Base-by-base conservation (phyloP, 1,284 basidiomycete genomes). In the Leccinum cinnamomeum region DNA sequence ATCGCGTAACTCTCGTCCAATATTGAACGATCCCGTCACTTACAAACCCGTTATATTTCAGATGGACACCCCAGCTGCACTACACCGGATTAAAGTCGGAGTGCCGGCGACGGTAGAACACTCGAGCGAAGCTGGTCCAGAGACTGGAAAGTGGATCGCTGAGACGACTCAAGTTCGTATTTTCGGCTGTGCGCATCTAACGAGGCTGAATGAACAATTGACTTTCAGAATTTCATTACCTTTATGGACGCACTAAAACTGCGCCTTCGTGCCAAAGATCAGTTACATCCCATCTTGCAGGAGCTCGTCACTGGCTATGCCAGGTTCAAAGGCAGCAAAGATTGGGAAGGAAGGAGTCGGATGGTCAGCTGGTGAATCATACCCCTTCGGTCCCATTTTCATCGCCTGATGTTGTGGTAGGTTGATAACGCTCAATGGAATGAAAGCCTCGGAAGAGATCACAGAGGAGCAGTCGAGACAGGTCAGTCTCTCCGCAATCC, bases 171-270 rank as follows among this genome's bases (percentile, higher is more conserved):
- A 97, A 82, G 94, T 92, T 80, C 76, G 58, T 55, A 11, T 25
- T 25, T 48, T 41, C 35, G 6, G 23, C 11, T 7, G 33, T 1
- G 11, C 20, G 11, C 20, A 25, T 56, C 23, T 7, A 1, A 50
- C 35, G 3, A 59, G 33, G 11, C 28, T 30, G 53, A 53, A 62
- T 55, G 51, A 46, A 48, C 8, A 56, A 8, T 59, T 4, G 7
- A 3, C 69, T 41, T 10, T 16, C 14, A 97, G 92, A 92, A 88
- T 72, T 99, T 98, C 69, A 99, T 99, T 70, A 98, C 97, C 0
- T 96, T 99, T 68, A 98, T 98, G 94, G 97, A 99, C 71, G 97
- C 96, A 1, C 82, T 98, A 56, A 97, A 97, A 74, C 82, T 98
- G 62, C 89, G 92, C 46, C 80, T 98, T 72, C 85, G 94, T 37